Evolutionary conservation across 164 flowering plant genomes (phyloP).

Genomic region (Piper betle): DNA sequence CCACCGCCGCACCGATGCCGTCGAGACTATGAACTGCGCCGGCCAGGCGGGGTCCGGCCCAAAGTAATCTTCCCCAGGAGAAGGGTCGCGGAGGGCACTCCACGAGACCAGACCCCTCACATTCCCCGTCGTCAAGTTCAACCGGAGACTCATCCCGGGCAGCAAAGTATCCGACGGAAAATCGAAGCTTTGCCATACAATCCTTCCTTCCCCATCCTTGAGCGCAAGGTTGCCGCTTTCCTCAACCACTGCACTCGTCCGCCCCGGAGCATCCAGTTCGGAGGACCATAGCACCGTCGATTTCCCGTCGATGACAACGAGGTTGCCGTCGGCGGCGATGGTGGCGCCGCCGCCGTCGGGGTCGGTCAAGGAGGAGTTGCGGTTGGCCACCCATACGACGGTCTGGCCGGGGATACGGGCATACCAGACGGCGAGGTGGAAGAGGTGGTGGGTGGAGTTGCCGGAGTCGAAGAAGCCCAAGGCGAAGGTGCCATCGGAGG

Average conservation of each 20-base stretch:
- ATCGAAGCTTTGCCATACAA: conserved; percentile 13
- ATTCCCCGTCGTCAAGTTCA: background rate
- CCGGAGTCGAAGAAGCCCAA: conserved; percentile 4
- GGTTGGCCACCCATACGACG: conserved; percentile 6
- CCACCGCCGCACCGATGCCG: background rate
- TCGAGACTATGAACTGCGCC: background rate
- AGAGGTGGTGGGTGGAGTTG: background rate
- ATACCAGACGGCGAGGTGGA: conserved; percentile 6
- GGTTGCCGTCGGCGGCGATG: conserved; percentile 1
- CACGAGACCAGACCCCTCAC: background rate
- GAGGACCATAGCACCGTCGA: conserved; percentile 1
- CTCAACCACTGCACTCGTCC: background rate
- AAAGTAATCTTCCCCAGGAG: background rate
- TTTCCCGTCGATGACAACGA: background rate
- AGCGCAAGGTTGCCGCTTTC: conserved; percentile 2
- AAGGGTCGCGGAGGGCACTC: conserved; percentile 1
- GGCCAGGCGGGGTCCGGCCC: background rate
- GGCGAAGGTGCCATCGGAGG: background rate
- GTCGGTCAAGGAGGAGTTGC: background rate
- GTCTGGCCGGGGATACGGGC: background rate
- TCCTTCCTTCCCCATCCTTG: background rate
- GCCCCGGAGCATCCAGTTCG: background rate
- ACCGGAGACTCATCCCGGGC: conserved; percentile 7
- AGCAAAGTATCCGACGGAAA: conserved; percentile 4
- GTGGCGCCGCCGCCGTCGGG: background rate